Evolutionary conservation across 495 filamentous ascomycete species (phyloP), one percentile per base, ranked within the genome.

Genomic region (Neurospora discreta): DNA sequence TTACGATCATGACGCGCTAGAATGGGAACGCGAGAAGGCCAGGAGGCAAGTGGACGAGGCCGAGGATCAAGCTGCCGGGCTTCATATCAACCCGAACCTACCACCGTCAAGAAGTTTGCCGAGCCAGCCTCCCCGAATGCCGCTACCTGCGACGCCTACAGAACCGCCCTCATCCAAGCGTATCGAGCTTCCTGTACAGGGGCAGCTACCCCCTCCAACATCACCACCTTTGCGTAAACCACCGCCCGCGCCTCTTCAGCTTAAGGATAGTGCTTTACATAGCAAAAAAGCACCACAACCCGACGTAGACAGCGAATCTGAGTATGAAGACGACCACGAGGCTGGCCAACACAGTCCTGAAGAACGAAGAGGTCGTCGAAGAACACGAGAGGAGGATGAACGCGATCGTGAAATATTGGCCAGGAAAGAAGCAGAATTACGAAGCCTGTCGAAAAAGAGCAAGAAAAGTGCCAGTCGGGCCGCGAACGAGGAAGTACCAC

Each of bases 351-450:
- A 89, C 41, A 81, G 84, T 7, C 69, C 33, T 1, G 76, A 78
- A n/a, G 81, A 86, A 0, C 89, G 90, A 39, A 86, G 94, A 65
- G 94, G 94, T n/a, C 86, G 94, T 41, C 85, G 93, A 74, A 93
- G 90, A 75, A 98, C 94, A 0, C 87, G 94, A 72, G 93, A 94
- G 77, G 93, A 95, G 69, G 94, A 98, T 76, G 94, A 98, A 73
- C 84, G 85, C 70, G 88, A 93, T 68, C 89, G 94, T 43, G 92
- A 94, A 79, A 85, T 87, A 8, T 77, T 89, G 10, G 84, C 89
- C 18, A 77, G 83, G 70, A 87, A 87, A 75, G 91, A 95, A 71
- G 83, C 87, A 23, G 89, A 90, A 73, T 78, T 83, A 58, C 85
- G 87, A 69, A 93, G 89, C 80, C 77, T 85, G 46, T 93, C 89